Base-by-base conservation (phyloP, 2,329 filamentous ascomycete species). In the Beauveria scarabaeidicola region DNA sequence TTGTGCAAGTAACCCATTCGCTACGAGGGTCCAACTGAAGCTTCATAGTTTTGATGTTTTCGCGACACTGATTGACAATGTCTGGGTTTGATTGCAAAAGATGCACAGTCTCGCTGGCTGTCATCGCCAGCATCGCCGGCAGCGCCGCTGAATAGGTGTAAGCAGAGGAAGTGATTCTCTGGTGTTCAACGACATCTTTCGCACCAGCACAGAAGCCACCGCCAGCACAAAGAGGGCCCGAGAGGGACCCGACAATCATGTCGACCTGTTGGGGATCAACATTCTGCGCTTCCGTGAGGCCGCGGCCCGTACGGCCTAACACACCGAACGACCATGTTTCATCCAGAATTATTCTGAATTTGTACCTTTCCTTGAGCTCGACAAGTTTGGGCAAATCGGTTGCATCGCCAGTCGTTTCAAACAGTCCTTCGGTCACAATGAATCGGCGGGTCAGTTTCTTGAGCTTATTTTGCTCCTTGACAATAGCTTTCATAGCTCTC, bases 271-370 rank as follows among this genome's bases (percentile, higher is more conserved):
- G 85, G 0, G 93, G 86, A 71, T 97, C 94, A 19, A 99, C 93
- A 67, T 97, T 96, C 70, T 97, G 94, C 6, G 93, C 90, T 77
- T 99, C 95, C 0, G 94, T 97, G 43, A 97, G 80, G 61, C 94
- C 94, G 56, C 91, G 87, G 21, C 94, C 95, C 27, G 91, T 96
- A 63, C 91, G 84, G 52, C 94, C 94, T 5, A 99, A 82, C 19
- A 97, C 89, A 62, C 93, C 95, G 71, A 97, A 99, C 1, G 92
- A 97, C 88, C 90, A 96, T 1, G 92, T 96, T 78, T 99, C 94
- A 72, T 99, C 94, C 41, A 99, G 85, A 65, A 97, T 96, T 60
- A 99, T 84, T 67, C 94, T 91, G 78, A 97, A 99, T 77, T 97
- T 99, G 82, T 97, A 97, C 72, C 89, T 90, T 66, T 92, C 86